Conservation (phyloP, 306 rosid genomes). For the Vigna nakashimae region DNA sequence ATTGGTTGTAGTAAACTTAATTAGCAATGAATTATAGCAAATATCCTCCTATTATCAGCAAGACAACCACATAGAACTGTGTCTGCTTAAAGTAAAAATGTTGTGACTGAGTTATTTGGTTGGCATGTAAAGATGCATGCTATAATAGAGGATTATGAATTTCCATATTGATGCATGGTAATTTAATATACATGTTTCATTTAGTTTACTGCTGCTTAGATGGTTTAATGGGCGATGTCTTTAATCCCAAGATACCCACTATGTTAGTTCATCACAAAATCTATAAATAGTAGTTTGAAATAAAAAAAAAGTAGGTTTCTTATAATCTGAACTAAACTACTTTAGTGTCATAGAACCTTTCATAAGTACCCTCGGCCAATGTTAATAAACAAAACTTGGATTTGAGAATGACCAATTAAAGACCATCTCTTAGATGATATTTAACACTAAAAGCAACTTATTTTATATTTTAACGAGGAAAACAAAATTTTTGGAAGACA, state of each 20-base stretch:
- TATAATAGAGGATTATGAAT: background rate
- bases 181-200: background rate
- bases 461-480: too few relatives aligned
- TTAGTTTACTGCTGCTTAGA: background rate
- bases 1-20: background rate
- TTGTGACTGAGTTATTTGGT: background rate
- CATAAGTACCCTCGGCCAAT: too few relatives aligned
- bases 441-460: too few relatives aligned
- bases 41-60: background rate
- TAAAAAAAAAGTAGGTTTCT: too few relatives aligned
- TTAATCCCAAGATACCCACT: conserved; percentile 5
- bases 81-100: background rate
- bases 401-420: too few relatives aligned
- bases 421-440: too few relatives aligned
- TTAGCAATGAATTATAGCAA: background rate
- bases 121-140: background rate
- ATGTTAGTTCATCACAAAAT: background rate
- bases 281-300: too few relatives aligned
- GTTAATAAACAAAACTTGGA: too few relatives aligned
- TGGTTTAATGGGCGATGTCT: background rate
- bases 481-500: too few relatives aligned
- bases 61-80: background rate
- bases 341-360: too few relatives aligned
- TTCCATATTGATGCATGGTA: conserved; percentile 25
- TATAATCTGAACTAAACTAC: too few relatives aligned